Base-by-base conservation (phyloP, 2,329 filamentous ascomycete genomes). In the Dothidotthia symphoricarpi region DNA sequence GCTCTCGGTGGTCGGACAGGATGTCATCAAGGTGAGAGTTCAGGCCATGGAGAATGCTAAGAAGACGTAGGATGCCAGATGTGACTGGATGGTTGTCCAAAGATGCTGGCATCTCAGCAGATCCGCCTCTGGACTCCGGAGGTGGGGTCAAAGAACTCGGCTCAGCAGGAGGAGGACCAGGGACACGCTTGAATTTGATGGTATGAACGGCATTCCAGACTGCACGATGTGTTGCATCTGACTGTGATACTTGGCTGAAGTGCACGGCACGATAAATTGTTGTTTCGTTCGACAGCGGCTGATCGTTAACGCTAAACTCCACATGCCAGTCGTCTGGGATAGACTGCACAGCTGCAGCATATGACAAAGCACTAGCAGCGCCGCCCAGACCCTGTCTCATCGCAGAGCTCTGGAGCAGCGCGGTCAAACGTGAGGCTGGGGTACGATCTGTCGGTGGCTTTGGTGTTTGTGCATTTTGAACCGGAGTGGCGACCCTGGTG, bases 221-320 rank as follows among this genome's bases (percentile, higher is more conserved):
- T 47, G 85, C 91, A 30, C 88, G 81, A 41, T 78, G 80, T 8
- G 80, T 70, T 9, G 83, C 75, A 39, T 94, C 88, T 14, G 85
- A 79, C 9, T 75, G 63, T 32, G 77, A 70, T 11, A 74, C 68
- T 42, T 79, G 75, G 70, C 76, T 80, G 60, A 81, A 86, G 59
- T 96, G 88, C 7, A 97, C 88, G 22, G 93, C 93, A 31, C 91
- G 85, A 60, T 97, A 98, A 39, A 98, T 91, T 0, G 93, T 98
- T 1, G 88, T 96, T 55, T 97, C 90, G 52, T 90, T 93, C 0
- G 86, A 76, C 41, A 98, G 85, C 1, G 86, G 78, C 63, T 89
- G 88, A 36, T 79, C 85, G 48, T 94, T 85, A 33, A 97, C 78
- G 51, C 81, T 90, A 68, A 98, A 98, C 59, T 97, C 88, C 44